Percentiles rank a stretch among this genome's conserved stretches.
These are phyloP conservation scores for Primulina huaijiensis DNA, from an alignment of 257 asterid species.

Conservation along the genomic window DNA sequence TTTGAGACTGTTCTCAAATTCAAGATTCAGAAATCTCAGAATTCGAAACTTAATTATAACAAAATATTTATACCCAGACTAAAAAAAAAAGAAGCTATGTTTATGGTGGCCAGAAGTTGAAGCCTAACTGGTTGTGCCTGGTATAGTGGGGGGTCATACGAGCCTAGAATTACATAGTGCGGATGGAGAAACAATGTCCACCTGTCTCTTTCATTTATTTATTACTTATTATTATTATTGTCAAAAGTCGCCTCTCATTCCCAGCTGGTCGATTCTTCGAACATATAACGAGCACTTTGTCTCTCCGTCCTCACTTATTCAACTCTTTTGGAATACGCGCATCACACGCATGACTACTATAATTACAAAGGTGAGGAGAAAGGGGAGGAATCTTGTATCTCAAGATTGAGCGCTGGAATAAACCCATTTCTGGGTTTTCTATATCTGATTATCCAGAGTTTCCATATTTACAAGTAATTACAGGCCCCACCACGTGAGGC, in stretches of 20 bases:
- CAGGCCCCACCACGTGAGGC: slow-evolving; percentile 30
- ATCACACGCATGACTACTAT: slow-evolving; percentile 4
- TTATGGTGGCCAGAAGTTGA: too few relatives aligned
- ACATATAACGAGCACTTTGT: slow-evolving; percentile 8
- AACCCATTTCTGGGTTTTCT: slow-evolving; percentile 13
- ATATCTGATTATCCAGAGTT: slow-evolving; percentile 25
- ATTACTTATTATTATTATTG: too few relatives aligned
- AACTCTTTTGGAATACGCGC: neutral
- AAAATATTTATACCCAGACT: too few relatives aligned
- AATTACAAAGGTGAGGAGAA: neutral
- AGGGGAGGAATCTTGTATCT: slow-evolving; percentile 11
- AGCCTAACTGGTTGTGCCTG: too few relatives aligned
- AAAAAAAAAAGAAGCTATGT: too few relatives aligned
- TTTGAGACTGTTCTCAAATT: too few relatives aligned
- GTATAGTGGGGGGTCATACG: neutral
- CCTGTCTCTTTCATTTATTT: slow-evolving; percentile 7
- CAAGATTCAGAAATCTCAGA: too few relatives aligned
- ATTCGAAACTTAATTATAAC: too few relatives aligned
- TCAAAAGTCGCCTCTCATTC: neutral
- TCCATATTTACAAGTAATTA: slow-evolving; percentile 11
- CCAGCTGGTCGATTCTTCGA: slow-evolving; percentile 28
- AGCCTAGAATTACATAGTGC: neutral
- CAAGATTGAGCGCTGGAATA: slow-evolving; percentile 25
- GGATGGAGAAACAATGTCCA: slow-evolving; percentile 8
- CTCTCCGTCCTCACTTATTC: neutral